Percentiles rank a stretch among this genome's conserved stretches.
Conservation (phyloP, 2,329 filamentous ascomycete genomes). For the Ophiobolus disseminans region DNA sequence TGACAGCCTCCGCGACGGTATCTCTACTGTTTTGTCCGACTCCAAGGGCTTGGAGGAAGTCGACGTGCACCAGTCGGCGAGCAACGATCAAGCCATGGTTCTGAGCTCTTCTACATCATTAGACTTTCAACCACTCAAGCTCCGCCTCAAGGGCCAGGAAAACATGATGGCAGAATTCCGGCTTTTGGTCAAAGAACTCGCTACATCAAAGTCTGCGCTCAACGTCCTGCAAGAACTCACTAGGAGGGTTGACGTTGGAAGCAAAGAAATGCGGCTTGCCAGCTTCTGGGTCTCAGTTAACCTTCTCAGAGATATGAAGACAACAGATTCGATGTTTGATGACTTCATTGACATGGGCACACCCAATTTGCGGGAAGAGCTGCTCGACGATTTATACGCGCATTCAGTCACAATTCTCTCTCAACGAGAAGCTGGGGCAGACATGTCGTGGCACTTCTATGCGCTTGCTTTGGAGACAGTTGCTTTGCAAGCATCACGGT, state of each 20-base stretch:
- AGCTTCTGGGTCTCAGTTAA: constrained; percentile 83
- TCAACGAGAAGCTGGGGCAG: constrained; percentile 44
- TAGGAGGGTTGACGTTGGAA: constrained; percentile 65
- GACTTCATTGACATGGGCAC: constrained; percentile 67
- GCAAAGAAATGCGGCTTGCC: constrained; percentile 67
- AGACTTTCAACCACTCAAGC: constrained; percentile 66
- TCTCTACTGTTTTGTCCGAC: constrained; percentile 59
- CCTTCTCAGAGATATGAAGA: constrained; percentile 67
- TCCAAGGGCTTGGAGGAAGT: constrained; percentile 34
- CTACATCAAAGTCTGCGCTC: constrained; percentile 49
- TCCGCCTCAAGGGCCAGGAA: constrained; percentile 68
- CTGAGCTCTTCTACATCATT: constrained; percentile 26
- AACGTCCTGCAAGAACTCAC: constrained; percentile 71
- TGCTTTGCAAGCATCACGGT: constrained; percentile 74
- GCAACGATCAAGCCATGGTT: constrained; percentile 22
- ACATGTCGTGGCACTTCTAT: constrained; percentile 72
- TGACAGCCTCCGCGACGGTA: constrained; percentile 75
- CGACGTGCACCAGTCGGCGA: constrained; percentile 8
- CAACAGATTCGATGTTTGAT: constrained; percentile 63
- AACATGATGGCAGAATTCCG: constrained; percentile 69
- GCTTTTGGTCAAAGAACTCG: constrained; percentile 64
- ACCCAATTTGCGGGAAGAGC: constrained; percentile 34
- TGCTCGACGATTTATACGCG: constrained; percentile 70
- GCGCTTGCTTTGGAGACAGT: constrained; percentile 83
- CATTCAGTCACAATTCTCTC: constrained; percentile 70